These are phyloP conservation scores for Wickerhamomyces chaumierensis DNA, from an alignment of 805 yeast species.

Conservation along the genomic window DNA sequence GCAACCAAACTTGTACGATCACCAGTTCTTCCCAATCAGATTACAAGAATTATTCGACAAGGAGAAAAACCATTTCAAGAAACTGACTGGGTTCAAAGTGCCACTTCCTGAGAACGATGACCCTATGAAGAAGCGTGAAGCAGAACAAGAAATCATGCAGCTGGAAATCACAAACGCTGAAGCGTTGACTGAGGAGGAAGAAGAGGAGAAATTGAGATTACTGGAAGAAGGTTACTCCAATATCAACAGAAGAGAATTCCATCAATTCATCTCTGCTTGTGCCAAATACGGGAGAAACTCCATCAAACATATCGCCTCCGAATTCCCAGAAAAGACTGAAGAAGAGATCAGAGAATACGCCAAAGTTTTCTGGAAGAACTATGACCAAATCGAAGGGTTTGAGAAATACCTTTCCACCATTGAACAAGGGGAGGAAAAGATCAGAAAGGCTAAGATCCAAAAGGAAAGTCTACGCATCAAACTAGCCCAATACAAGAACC, in stretches of 20 bases:
- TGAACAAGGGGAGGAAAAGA: constrained; percentile 82
- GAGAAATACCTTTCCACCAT: constrained; percentile 75
- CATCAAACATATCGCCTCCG: constrained; percentile 57
- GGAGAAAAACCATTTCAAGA: constrained; percentile 69
- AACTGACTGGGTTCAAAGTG: constrained; percentile 51
- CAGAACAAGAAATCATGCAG: constrained; percentile 45
- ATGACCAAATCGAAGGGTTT: constrained; percentile 74
- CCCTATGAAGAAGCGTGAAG: constrained; percentile 28
- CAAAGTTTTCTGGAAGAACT: constrained; percentile 70
- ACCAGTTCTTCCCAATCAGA: constrained; percentile 80
- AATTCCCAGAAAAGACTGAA: constrained; percentile 61
- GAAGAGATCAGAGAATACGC: constrained; percentile 78
- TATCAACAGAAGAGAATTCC: constrained; percentile 86
- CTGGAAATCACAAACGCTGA: constrained; percentile 65
- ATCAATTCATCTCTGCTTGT: constrained; percentile 61
- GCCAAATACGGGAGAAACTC: constrained; percentile 78
- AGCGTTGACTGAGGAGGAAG: constrained; percentile 78
- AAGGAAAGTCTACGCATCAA: constrained; percentile 73
- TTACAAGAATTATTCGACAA: constrained; percentile 66
- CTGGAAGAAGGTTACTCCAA: constrained; percentile 59
- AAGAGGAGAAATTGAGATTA: constrained; percentile 44
- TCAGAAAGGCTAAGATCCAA: constrained; percentile 52
- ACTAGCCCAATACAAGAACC: constrained; percentile 57
- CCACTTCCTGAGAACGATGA: constrained; percentile 43
- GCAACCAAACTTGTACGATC: constrained; percentile 73